Percentiles rank a stretch among this genome's conserved stretches.
Evolutionary conservation across 1,284 basidiomycete species (phyloP).

Genomic region (Marasmius tenuissimus): DNA sequence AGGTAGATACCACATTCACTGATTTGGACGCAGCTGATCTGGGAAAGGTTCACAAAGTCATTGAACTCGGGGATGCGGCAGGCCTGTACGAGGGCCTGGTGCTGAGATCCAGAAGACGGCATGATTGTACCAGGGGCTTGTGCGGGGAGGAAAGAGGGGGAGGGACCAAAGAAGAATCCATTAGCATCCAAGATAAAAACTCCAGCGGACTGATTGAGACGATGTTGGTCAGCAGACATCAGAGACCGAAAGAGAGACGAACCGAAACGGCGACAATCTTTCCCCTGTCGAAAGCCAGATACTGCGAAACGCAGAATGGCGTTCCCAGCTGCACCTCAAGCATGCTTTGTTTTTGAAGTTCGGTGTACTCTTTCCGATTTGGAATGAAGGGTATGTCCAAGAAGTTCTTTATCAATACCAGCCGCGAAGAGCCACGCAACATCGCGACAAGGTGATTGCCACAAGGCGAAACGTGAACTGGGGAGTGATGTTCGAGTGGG

Average conservation of each 20-base stretch:
- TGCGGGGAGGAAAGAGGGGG: background rate
- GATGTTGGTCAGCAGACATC: background rate
- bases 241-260: background rate
- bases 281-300: slow-evolving; percentile 54
- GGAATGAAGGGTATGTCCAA: slow-evolving; percentile 32
- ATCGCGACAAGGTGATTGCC: slow-evolving; percentile 56
- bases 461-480: slow-evolving; percentile 62
- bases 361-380: slow-evolving; percentile 6
- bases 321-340: slow-evolving; percentile 45
- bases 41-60: slow-evolving; percentile 28
- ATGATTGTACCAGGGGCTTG: slow-evolving; percentile 7
- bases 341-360: slow-evolving; percentile 27
- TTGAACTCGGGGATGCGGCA: slow-evolving; percentile 39
- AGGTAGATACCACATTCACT: slow-evolving; percentile 51
- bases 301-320: slow-evolving; percentile 34
- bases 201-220: slow-evolving; percentile 40
- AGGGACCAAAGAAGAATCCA: background rate
- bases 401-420: slow-evolving; percentile 57
- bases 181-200: slow-evolving; percentile 38
- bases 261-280: slow-evolving; percentile 34
- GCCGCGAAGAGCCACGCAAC: slow-evolving; percentile 33
- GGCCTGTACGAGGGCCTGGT: slow-evolving; percentile 22
- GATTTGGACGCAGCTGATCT: slow-evolving; percentile 57
- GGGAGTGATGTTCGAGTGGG: background rate
- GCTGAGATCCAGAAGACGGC: slow-evolving; percentile 18